Percentiles rank a stretch among this genome's conserved stretches.
These are phyloP conservation scores for Casaregolazyma lundiana DNA, from an alignment of 1,139 yeast genomes.

Conservation along the genomic window DNA sequence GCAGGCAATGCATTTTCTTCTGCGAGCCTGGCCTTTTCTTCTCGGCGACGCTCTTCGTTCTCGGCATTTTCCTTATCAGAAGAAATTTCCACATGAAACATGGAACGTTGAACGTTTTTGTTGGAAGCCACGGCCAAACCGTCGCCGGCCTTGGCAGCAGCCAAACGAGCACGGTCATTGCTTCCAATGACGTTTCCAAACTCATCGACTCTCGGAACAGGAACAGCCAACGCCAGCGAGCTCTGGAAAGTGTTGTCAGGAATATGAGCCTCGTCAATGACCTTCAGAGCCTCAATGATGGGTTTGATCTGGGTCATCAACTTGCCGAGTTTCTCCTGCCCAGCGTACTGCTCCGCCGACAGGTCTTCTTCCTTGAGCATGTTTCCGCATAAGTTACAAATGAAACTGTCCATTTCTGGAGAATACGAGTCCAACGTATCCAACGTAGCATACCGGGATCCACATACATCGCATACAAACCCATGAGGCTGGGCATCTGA, in stretches of 20 bases:
- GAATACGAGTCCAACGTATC: slow-evolving; percentile 82
- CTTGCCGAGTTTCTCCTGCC: slow-evolving; percentile 76
- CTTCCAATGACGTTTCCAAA: slow-evolving; percentile 11
- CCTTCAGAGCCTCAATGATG: slow-evolving; percentile 72
- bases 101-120: slow-evolving; percentile 41
- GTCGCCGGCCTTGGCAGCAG: slow-evolving; percentile 10
- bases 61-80: slow-evolving; percentile 80
- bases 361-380: slow-evolving; percentile 81
- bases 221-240: slow-evolving; percentile 72
- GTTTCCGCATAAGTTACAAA: slow-evolving; percentile 81
- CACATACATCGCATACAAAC: slow-evolving; percentile 83
- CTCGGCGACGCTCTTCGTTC: slow-evolving; percentile 49
- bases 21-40: slow-evolving; percentile 55
- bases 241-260: slow-evolving; percentile 86
- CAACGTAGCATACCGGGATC: slow-evolving; percentile 71
- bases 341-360: slow-evolving; percentile 71
- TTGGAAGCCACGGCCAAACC: slow-evolving; percentile 15
- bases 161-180: slow-evolving; percentile 8
- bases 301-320: slow-evolving; percentile 91
- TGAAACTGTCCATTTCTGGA: slow-evolving; percentile 72
- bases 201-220: slow-evolving; percentile 55
- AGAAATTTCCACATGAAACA: slow-evolving; percentile 85
- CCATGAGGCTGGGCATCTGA: slow-evolving; percentile 88
- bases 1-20: slow-evolving; percentile 94
- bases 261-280: slow-evolving; percentile 77